phyloP scores from a whole-genome alignment of 73 alveolate genomes.

The Effrenium voratum region DNA sequence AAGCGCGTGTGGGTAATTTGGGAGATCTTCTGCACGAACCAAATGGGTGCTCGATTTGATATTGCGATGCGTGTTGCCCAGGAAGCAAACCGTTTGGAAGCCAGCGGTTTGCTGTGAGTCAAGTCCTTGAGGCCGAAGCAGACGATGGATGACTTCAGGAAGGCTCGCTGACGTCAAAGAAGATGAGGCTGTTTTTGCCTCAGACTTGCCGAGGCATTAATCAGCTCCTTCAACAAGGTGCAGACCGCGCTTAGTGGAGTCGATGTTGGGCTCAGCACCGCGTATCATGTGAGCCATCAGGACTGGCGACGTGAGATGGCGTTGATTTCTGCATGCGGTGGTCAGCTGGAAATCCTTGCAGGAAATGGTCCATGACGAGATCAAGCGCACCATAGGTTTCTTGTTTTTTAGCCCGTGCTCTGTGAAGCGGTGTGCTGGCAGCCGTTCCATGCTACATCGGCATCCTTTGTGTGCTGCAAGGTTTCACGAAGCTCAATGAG shows the following conservation, averaged over 20 bases:
- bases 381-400: slow-evolving; percentile 51
- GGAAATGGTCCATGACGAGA: slow-evolving; percentile 90
- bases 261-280: slow-evolving; percentile 71
- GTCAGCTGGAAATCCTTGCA: too few relatives aligned
- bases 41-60: slow-evolving; percentile 85
- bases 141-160: slow-evolving; percentile 60
- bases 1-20: slow-evolving; percentile 89
- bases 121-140: slow-evolving; percentile 43
- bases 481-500: slow-evolving; percentile 83
- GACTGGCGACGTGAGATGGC: background rate
- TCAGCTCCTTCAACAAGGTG: slow-evolving; percentile 74
- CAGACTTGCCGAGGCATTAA: slow-evolving; percentile 27
- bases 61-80: slow-evolving; percentile 37
- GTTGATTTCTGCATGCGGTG: background rate
- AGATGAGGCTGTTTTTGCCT: too few relatives aligned
- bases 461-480: background rate
- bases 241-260: slow-evolving; percentile 80
- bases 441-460: background rate
- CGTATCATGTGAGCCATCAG: slow-evolving; percentile 83
- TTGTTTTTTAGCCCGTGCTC: background rate
- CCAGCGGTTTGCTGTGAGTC: too few relatives aligned
- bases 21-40: slow-evolving; percentile 80
- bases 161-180: too few relatives aligned
- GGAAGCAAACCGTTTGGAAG: background rate
- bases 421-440: background rate